These are phyloP conservation scores for Epichloe sibirici DNA, from an alignment of 2,329 filamentous ascomycete genomes.

Conservation along the genomic window DNA sequence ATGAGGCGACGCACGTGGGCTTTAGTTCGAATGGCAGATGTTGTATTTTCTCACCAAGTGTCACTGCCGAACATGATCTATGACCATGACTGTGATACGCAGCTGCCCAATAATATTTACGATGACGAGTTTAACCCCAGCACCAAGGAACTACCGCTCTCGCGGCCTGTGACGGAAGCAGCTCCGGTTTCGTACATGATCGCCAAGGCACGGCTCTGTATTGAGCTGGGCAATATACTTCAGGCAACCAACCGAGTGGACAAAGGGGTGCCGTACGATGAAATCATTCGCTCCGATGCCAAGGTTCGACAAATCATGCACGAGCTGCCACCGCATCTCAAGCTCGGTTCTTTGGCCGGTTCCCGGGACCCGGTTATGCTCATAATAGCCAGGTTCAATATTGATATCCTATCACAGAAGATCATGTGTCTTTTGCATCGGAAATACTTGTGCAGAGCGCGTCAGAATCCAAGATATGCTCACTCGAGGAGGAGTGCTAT, in stretches of 20 bases:
- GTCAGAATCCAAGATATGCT: constrained; percentile 67
- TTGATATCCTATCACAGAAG: constrained; percentile 81
- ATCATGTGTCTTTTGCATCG: constrained; percentile 81
- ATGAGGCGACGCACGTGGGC: constrained; percentile 60
- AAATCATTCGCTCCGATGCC: constrained; percentile 50
- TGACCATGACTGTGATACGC: constrained; percentile 61
- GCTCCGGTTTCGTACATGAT: constrained; percentile 74
- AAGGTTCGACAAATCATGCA: constrained; percentile 49
- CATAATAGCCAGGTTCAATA: constrained; percentile 71
- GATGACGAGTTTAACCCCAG: constrained; percentile 67
- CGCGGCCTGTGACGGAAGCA: constrained; percentile 54
- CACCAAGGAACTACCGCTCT: constrained; percentile 54
- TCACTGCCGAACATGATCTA: constrained; percentile 59
- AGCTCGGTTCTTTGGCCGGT: constrained; percentile 62
- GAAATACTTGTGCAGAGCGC: constrained; percentile 69
- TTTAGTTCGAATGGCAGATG: constrained; percentile 59
- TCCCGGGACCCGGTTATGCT: constrained; percentile 71
- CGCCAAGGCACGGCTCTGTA: constrained; percentile 54
- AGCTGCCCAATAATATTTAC: constrained; percentile 65
- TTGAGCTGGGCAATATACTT: constrained; percentile 59
- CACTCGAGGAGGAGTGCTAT: constrained; percentile 77
- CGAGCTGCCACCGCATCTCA: constrained; percentile 68
- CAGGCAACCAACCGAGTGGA: constrained; percentile 48
- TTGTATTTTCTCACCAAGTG: constrained; percentile 65
- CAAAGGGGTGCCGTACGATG: constrained; percentile 47